A percentile compares a stretch with the other conserved stretches of the same genome.
Evolutionary conservation across 2,329 filamentous ascomycete species (phyloP).

Genomic region (Ophiostoma piceae): DNA sequence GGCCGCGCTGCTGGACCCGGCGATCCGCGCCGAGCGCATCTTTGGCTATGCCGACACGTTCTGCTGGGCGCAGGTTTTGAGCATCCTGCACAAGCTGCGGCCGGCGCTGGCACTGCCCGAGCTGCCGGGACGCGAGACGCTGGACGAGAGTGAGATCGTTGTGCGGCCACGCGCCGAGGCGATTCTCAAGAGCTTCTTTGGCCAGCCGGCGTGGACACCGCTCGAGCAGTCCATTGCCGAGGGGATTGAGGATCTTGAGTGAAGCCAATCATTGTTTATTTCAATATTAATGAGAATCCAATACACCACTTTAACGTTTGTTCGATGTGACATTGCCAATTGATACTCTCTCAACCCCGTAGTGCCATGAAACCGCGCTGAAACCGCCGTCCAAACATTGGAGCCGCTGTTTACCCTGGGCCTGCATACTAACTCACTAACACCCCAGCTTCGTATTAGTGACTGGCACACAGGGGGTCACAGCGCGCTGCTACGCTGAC

Average conservation of each 20-base stretch:
- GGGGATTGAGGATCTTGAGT: not conserved
- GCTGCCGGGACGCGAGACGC: not conserved
- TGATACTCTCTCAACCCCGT: not conserved
- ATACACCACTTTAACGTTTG: not conserved
- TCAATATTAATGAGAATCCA: not conserved
- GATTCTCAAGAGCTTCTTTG: slow-evolving; percentile 3
- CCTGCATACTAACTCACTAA: not conserved
- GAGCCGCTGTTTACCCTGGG: not conserved
- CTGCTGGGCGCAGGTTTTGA: not conserved
- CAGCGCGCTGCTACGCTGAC: not conserved
- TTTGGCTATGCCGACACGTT: slow-evolving; percentile 5
- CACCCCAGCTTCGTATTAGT: not conserved
- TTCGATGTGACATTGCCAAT: not conserved
- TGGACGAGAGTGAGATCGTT: not conserved
- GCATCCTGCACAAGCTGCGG: not conserved
- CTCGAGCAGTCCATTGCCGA: not conserved
- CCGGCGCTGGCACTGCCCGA: not conserved
- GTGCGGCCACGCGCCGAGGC: not conserved
- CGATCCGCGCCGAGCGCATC: not conserved
- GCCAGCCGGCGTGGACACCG: not conserved
- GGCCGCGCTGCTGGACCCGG: not conserved
- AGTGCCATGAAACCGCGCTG: slow-evolving; percentile 3
- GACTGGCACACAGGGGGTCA: not conserved
- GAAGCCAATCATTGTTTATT: not conserved
- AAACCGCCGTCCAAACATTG: not conserved